Evolutionary conservation across 345 rosid species (phyloP), one percentile per base, ranked within the genome.

Genomic region (Hevea brasiliensis): DNA sequence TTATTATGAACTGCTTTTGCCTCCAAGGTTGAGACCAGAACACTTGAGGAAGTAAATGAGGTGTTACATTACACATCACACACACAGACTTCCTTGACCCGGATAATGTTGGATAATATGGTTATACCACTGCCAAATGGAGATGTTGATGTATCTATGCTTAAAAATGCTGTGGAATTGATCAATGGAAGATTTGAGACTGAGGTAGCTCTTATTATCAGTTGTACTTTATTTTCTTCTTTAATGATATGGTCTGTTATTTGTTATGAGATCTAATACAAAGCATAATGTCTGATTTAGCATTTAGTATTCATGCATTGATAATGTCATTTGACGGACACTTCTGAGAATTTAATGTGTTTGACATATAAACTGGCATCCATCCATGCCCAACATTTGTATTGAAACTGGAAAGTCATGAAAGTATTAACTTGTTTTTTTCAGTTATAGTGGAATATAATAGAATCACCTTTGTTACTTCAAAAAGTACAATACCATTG

Each of bases 61-160:
- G 91, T 91, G 48, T 69, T 92, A 60, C 75, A 58, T 18, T 89
- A 89, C 81, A 89, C 88, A 61, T 84, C 86, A 54, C 86, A 86
- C 67, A 76, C 82, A 32, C 74, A 80, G 83, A 86, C 87, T 40
- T 80, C 92, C 8, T 70, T 95, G 81, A 87, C 94, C 67, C 82
- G 98, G 71, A 91, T 93, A 83, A 95, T 90, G 98, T 81, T 93
- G 83, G 98, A 95, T 76, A 93, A 95, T 80, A 96, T 93, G 99
- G 97, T 91, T 71, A 80, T 91, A 32, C 97, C 99, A 2, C 80
- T 93, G 41, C 81, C 92, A 75, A 84, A 85, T 80, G 97, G 98
- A 56, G 96, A 93, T 72, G 79, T 91, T 57, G 94, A 92, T 76
- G 89, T 89, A 59, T 86, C 96, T 13, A 88, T 93, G 98, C 99